Conservation (phyloP, 2,329 filamentous ascomycete genomes). For the Colletotrichum camelliae region DNA sequence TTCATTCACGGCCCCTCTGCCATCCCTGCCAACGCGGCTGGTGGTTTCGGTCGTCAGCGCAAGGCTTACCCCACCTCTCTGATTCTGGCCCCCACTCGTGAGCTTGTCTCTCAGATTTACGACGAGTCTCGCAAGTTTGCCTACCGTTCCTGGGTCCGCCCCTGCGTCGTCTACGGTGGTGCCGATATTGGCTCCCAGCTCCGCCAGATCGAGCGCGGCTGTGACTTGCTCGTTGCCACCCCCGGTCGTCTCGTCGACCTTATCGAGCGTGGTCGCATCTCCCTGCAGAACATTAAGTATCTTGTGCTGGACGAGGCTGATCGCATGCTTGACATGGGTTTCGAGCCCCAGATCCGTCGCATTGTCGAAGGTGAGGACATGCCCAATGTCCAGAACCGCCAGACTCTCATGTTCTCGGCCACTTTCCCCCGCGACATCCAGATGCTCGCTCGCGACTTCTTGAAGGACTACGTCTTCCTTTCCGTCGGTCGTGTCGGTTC, state of each 20-base stretch:
- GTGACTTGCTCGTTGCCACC: conserved; percentile 95
- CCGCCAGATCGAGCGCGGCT: conserved; percentile 95
- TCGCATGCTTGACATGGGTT: conserved; percentile 99
- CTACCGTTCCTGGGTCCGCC: conserved; percentile 98
- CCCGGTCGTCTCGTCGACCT: conserved; percentile 97
- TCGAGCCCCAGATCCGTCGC: conserved; percentile 98
- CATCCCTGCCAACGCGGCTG: conserved; percentile 65
- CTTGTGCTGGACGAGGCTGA: conserved; percentile 98
- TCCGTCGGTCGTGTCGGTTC: conserved; percentile 98
- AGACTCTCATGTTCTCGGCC: conserved; percentile 99
- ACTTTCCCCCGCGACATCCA: conserved; percentile 99
- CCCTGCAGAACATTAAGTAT: conserved; percentile 98
- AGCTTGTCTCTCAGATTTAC: conserved; percentile 98
- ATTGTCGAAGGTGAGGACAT: conserved; percentile 99
- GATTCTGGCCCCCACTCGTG: conserved; percentile 95
- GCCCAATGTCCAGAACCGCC: conserved; percentile 81
- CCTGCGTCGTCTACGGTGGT: conserved; percentile 98
- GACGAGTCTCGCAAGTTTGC: conserved; percentile 98
- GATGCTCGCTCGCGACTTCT: conserved; percentile 97
- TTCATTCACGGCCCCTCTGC: conserved; percentile 86
- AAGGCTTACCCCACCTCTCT: conserved; percentile 97
- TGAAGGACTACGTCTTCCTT: conserved; percentile 99
- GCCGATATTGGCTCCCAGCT: conserved; percentile 98
- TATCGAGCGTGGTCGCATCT: conserved; percentile 98
- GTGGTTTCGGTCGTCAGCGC: conserved; percentile 86